Evolutionary conservation across 23 red algal genomes (phyloP), one percentile per base, ranked within the genome.

Genomic region (Gracilaria caudata): DNA sequence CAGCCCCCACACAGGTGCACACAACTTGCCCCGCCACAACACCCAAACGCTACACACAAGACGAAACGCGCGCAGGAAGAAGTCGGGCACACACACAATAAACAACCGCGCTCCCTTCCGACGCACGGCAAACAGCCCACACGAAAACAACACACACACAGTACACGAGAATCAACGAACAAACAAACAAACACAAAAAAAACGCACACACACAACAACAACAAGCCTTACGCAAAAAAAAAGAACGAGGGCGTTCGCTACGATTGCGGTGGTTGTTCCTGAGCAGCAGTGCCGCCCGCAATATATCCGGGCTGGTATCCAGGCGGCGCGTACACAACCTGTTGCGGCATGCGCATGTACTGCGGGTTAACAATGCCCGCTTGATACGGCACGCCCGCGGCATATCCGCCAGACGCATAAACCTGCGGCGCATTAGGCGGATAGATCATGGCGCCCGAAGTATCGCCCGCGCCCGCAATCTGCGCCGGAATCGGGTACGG

Each of bases 331-430:
- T 91, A 91, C 49, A 91, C 78, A 12, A 91, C 54, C 41, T 73
- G 87, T 53, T 81, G 87, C 33, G 71, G 87, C 75, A 91, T 81
- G 16, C 87, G 87, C 78, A 91, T 81, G 63, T 82, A 91, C 51
- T 91, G 76, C 43, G 87, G 87, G 63, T 82, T 91, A 16, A 82
- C 87, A 54, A 91, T 91, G 9, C 77, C 87, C 63, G 87, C 75
- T 40, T 66, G 87, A 59, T 81, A 81, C 60, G 77, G 39, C 33
- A 82, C 65, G 16, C 47, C 59, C 16, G 64, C 51, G 23, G 75
- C 76, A 57, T 81, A 81, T 9, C 77, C 87, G 12, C 77, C 87
- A 21, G 81, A 86, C 32, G 75, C 80, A 57, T 79, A 86, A 16
- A 64, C 51, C 34, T 64, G 66, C 24, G 35, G 90, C 16, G 75